Evolutionary conservation across 768 basidiomycete genomes (phyloP), one percentile per base, ranked within the genome.

Genomic region (Tylopilus vinaceipallidus): DNA sequence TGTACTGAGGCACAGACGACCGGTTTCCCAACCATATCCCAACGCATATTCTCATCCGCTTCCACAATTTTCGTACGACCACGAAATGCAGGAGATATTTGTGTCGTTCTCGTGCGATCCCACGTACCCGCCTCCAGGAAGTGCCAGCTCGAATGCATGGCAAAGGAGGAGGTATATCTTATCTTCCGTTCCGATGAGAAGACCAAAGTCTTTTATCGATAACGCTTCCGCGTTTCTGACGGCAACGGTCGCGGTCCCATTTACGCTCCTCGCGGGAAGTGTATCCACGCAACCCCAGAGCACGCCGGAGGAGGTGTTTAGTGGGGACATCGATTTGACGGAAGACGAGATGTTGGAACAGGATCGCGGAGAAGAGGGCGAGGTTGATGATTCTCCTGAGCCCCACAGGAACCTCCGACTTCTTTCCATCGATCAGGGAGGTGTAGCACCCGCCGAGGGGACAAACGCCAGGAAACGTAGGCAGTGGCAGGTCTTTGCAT

Each of bases 291-390:
- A 71, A 2, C 56, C 64, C 16, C 73, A 73, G 42, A 73, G 80
- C 23, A 83, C 76, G 7, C 83, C 86, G 2, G 85, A 88, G 42
- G 79, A 84, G 29, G 83, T 90, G 26, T 83, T 82, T 59, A 72
- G 74, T 50, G 79, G 78, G 29, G 77, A 79, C 52, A 84, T 90
- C 48, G 90, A 92, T 57, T 61, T 93, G 53, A 69, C 75, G 37
- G 89, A 91, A 59, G 81, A 90, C 49, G 90, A 93, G 56, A 76
- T 91, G 16, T 62, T 89, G 45, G 89, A 92, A 51, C 82, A 84
- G 55, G 90, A 93, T 44, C 76, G 84, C 20, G 82, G 81, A 6
- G 87, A 88, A 65, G 90, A 90, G 49, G 83, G 78, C 3, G 88
- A 90, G 63, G 79, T 83, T 13, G 90, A 93, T 59, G 84, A 92